Base-by-base conservation (phyloP, 2,329 filamentous ascomycete genomes). In the Mollisiaceae sp. region DNA sequence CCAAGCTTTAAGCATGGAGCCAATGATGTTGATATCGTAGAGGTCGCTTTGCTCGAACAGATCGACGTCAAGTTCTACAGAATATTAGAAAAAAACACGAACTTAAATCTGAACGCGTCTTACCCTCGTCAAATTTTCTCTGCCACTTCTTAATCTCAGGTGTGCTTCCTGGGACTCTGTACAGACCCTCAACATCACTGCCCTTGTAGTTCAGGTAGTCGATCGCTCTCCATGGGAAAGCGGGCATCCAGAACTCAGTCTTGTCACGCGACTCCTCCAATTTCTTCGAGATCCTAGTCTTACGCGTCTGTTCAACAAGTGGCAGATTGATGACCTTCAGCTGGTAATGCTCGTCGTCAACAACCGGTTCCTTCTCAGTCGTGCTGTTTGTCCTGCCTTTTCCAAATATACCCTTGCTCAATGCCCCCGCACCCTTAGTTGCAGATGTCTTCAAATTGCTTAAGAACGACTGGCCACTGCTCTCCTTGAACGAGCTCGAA, bases 181-280 rank as follows among this genome's bases (percentile, higher is more conserved):
- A 98, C 3, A 98, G 83, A 3, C 94, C 94, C 78, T 97, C 94
- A 45, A 97, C 92, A 74, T 97, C 94, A 72, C 91, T 95, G 45
- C 93, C 93, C 75, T 95, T 96, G 79, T 94, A 95, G 78, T 97
- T 97, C 60, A 98, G 82, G 77, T 97, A 97, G 79, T 98, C 94
- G 70, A 98, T 97, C 65, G 93, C 96, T 69, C 94, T 86, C 91
- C 94, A 97, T 0, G 94, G 94, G 65, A 98, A 89, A 8, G 93
- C 92, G 14, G 94, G 94, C 94, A 98, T 97, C 94, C 94, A 98
- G 75, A 96, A 98, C 75, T 97, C 94, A 0, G 94, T 98, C 82
- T 97, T 97, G 75, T 98, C 94, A 68, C 90, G 87, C 11, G 94
- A 97, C 67, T 91, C 88, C 75, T 96, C 92, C 52, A 98, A 82